Conservation (phyloP, 2,329 filamentous ascomycete species). For the Dactylellina sp. region DNA sequence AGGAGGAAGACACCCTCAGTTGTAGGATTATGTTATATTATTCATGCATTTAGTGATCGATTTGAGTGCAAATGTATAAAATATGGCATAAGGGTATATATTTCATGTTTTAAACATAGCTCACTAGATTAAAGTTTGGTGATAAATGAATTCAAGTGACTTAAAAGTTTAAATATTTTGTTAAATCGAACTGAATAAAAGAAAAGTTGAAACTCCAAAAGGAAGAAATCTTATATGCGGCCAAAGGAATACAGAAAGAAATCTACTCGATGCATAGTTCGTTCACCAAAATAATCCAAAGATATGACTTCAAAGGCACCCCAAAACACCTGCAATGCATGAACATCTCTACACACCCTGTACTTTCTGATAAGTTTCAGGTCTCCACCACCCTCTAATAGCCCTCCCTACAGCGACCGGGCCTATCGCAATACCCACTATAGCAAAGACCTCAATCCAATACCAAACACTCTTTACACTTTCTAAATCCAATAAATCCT, state of each 20-base stretch:
- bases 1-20: too few relatives aligned
- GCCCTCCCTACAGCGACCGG: conserved; percentile 44
- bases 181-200: too few relatives aligned
- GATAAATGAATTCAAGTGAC: too few relatives aligned
- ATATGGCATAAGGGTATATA: too few relatives aligned
- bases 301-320: conserved; percentile 2
- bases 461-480: conserved; percentile 55
- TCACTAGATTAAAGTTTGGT: too few relatives aligned
- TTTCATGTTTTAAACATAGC: too few relatives aligned
- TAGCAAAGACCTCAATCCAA: conserved; percentile 44
- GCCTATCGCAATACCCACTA: conserved; percentile 42
- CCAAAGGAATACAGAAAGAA: background rate
- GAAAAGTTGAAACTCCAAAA: too few relatives aligned
- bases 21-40: too few relatives aligned
- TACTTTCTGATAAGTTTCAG: conserved; percentile 54
- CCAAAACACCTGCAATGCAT: conserved; percentile 47
- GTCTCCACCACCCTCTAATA: conserved; percentile 48
- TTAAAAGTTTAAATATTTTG: too few relatives aligned
- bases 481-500: conserved; percentile 48
- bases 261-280: conserved; percentile 22
- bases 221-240: background rate
- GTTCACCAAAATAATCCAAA: conserved; percentile 4
- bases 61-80: too few relatives aligned
- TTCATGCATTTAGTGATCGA: too few relatives aligned
- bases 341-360: conserved; percentile 36